A percentile compares a stretch with the other conserved stretches of the same genome.
Evolutionary conservation across 345 rosid species (phyloP).

Genomic region (Moricandia moricandioides): DNA sequence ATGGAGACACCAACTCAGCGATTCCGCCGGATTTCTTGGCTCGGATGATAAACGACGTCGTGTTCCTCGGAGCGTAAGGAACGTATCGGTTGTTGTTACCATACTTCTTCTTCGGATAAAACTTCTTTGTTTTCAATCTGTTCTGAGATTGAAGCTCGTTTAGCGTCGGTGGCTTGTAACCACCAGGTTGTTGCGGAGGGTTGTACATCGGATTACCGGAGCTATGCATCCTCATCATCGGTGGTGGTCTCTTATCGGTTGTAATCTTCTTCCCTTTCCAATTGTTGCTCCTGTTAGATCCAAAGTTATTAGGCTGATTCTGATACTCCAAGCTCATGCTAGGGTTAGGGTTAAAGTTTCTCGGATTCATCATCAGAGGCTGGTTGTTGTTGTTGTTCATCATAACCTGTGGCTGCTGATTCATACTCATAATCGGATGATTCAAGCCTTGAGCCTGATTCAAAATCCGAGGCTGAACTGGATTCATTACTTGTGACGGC

Average conservation of each 20-base stretch:
- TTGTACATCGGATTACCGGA: slow-evolving; percentile 37
- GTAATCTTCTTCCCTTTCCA: slow-evolving; percentile 81
- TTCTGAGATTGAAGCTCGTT: slow-evolving; percentile 82
- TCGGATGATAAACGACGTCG: slow-evolving; percentile 77
- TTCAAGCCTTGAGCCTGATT: slow-evolving; percentile 42
- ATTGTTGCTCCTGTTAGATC: slow-evolving; percentile 38
- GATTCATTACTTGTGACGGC: slow-evolving; percentile 43
- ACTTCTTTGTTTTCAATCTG: slow-evolving; percentile 67
- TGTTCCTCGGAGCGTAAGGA: slow-evolving; percentile 94
- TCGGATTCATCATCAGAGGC: slow-evolving; percentile 48
- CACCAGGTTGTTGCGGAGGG: slow-evolving; percentile 47
- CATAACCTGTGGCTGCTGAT: slow-evolving; percentile 44
- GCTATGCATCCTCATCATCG: slow-evolving; percentile 34
- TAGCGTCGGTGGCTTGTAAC: slow-evolving; percentile 79
- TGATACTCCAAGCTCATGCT: slow-evolving; percentile 43
- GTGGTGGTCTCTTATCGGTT: slow-evolving; percentile 35
- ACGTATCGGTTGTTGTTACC: slow-evolving; percentile 51
- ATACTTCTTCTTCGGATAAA: slow-evolving; percentile 66
- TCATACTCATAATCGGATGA: slow-evolving; percentile 42
- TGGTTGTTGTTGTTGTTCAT: slow-evolving; percentile 40
- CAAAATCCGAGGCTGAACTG: slow-evolving; percentile 43
- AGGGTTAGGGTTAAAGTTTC: slow-evolving; percentile 44
- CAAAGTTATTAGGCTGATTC: slow-evolving; percentile 35
- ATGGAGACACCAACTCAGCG: slow-evolving; percentile 88
- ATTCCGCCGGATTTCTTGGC: slow-evolving; percentile 93